phyloP scores from a whole-genome alignment of 2,329 filamentous ascomycete species.

The Aspergillus flavus region DNA sequence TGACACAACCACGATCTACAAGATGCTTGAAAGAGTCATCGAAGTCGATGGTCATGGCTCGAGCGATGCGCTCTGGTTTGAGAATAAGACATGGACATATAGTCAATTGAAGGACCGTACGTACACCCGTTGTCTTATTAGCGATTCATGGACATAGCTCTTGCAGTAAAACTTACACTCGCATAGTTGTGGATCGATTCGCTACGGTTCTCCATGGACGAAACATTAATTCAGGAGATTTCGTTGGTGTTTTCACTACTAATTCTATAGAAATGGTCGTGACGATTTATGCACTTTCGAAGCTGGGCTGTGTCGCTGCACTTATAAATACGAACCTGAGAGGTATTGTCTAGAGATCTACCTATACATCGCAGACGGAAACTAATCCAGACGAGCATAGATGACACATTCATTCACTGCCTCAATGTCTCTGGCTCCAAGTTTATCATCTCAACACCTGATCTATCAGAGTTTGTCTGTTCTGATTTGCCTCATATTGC shows the following conservation, averaged over 20 bases:
- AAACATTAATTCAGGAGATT: constrained; percentile 43
- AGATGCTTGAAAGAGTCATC: constrained; percentile 45
- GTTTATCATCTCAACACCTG: constrained; percentile 48
- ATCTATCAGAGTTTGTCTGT: constrained; percentile 41
- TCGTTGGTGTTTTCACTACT: constrained; percentile 50
- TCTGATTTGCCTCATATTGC: constrained; percentile 39
- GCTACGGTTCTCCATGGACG: constrained; percentile 45
- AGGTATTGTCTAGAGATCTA: constrained; percentile 32
- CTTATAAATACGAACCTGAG: constrained; percentile 52
- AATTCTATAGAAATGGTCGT: constrained; percentile 56
- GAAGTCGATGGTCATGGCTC: constrained; percentile 42
- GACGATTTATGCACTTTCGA: constrained; percentile 47
- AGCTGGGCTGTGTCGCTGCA: constrained; percentile 48
- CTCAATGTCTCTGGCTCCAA: constrained; percentile 46
- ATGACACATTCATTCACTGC: constrained; percentile 50
- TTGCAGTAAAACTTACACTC: constrained; percentile 11
- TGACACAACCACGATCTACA: constrained; percentile 45
- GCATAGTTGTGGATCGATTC: constrained; percentile 46
- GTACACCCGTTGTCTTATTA: constrained; percentile 16
- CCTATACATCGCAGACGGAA: not conserved
- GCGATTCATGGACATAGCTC: not conserved
- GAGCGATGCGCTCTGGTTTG: constrained; percentile 52
- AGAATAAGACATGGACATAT: constrained; percentile 53
- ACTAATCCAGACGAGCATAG: constrained; percentile 23
- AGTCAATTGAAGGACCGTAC: constrained; percentile 46